Base-by-base conservation (phyloP, 1,139 yeast genomes). In the Pichia sp. region DNA sequence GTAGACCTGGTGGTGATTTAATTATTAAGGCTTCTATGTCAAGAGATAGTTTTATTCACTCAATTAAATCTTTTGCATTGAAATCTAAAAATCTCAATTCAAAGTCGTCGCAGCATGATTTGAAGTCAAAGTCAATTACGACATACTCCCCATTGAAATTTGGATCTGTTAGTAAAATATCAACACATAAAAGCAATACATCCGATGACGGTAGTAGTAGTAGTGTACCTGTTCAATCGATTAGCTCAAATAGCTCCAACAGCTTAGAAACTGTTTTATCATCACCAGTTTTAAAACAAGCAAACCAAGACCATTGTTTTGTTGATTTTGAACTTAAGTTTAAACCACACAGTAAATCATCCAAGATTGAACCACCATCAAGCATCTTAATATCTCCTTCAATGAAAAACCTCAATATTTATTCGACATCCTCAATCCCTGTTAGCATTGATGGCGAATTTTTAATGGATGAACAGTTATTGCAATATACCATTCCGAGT, bases 361-460 rank as follows among this genome's bases (percentile, higher is more conserved):
- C n/a, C 6, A 32, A 32, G 23, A 16, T 23, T 2, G 49, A 36
- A 10, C 48, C 51, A 11, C 58, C 58, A 1, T 35, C 46, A 16
- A 29, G 41, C 3, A 28, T 49, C 3, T 30, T 32, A 3, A 43
- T 49, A n/a, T 41, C 35, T 11, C 37, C 51, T 6, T 8, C 16
- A 1, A 28, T 56, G 16, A 43, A 43, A 34, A 45, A 42, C 2
- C 27, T 52, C 6, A 53, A 50, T 25, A 16, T 55, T 2, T 46
- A 45, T 30, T 49, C 55, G 4, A 30, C 42, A 3, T 30, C 33
- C 12, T 45, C 56, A 2, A 48, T 56, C 25, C 58, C 58, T 2
- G 37, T 56, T 10, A 37, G 50, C 1, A 37, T 56, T 29, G 57
- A 54, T 37, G 47, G 48, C 7, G 43, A 49, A n/a, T 52, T 50